Conservation (phyloP, 768 basidiomycete genomes). For the Lentinula detonsa region DNA sequence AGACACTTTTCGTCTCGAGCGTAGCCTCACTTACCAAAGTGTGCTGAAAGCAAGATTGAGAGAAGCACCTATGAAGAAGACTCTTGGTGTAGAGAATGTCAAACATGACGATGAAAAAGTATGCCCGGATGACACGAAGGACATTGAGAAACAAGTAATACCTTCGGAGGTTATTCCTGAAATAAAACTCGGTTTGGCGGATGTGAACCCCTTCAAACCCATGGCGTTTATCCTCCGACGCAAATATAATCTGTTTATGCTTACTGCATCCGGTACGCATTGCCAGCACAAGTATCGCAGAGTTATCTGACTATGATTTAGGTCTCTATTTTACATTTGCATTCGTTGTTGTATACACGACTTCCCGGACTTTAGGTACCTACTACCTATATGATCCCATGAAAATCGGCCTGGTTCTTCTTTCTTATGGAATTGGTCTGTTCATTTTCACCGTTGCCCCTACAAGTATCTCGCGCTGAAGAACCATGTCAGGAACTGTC, state of each 20-base stretch:
- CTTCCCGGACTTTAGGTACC: conserved; percentile 58
- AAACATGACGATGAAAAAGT: conserved; percentile 14
- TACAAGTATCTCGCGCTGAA: background rate
- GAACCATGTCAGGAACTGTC: conserved; percentile 32
- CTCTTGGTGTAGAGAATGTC: conserved; percentile 19
- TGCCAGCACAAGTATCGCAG: background rate
- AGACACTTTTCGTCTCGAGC: conserved; percentile 79
- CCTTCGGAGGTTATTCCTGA: conserved; percentile 13
- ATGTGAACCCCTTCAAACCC: conserved; percentile 72
- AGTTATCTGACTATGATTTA: background rate
- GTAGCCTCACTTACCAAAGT: conserved; percentile 74
- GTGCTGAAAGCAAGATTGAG: conserved; percentile 43
- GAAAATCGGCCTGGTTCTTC: conserved; percentile 68
- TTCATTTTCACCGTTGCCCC: background rate
- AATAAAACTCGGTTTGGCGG: conserved; percentile 53
- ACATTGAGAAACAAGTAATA: conserved; percentile 11
- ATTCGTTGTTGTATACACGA: conserved; percentile 61
- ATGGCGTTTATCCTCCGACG: conserved; percentile 51
- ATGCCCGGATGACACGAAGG: conserved; percentile 11
- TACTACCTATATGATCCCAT: conserved; percentile 65
- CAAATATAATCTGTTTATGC: conserved; percentile 61
- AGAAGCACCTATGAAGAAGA: conserved; percentile 9
- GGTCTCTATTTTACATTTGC: conserved; percentile 11
- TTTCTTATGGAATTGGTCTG: conserved; percentile 67
- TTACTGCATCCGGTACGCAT: conserved; percentile 42